Conservation (phyloP, 257 asterid genomes). For the Salvia hispanica region DNA sequence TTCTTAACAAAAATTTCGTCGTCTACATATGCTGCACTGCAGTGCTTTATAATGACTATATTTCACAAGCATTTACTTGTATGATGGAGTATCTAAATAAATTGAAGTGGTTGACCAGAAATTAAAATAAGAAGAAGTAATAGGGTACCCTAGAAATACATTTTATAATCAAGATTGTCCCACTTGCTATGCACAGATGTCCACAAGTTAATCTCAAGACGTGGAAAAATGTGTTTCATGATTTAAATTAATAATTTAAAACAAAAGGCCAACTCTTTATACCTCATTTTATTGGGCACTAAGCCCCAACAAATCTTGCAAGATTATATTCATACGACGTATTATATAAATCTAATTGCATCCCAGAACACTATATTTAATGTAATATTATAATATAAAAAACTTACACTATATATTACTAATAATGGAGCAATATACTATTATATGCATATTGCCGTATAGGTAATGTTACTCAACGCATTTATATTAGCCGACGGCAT, state of each 20-base stretch:
- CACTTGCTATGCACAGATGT: not conserved
- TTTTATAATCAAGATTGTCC: conserved; percentile 12
- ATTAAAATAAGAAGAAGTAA: not conserved
- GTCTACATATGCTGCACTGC: too few species aligned
- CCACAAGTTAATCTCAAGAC: conserved; percentile 6
- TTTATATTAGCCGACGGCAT: too few species aligned
- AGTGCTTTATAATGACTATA: too few species aligned
- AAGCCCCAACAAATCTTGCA: not conserved
- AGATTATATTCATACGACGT: not conserved
- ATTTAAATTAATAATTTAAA: conserved; percentile 16
- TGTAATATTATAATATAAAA: too few species aligned
- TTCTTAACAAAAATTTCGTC: too few species aligned
- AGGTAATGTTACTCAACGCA: too few species aligned
- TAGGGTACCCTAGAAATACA: conserved; percentile 1
- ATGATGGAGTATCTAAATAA: too few species aligned
- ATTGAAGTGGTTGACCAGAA: not conserved
- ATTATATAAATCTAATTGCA: not conserved
- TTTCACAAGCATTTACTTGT: too few species aligned
- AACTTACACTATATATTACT: too few species aligned
- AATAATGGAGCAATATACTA: too few species aligned
- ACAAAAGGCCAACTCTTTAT: conserved; percentile 1
- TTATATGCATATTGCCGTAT: too few species aligned
- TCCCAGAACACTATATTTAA: not conserved
- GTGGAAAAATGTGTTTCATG: conserved; percentile 34
- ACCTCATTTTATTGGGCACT: not conserved